Evolutionary conservation across 2,329 filamentous ascomycete genomes (phyloP), one percentile per base, ranked within the genome.

Genomic region (Talaromyces islandicus): DNA sequence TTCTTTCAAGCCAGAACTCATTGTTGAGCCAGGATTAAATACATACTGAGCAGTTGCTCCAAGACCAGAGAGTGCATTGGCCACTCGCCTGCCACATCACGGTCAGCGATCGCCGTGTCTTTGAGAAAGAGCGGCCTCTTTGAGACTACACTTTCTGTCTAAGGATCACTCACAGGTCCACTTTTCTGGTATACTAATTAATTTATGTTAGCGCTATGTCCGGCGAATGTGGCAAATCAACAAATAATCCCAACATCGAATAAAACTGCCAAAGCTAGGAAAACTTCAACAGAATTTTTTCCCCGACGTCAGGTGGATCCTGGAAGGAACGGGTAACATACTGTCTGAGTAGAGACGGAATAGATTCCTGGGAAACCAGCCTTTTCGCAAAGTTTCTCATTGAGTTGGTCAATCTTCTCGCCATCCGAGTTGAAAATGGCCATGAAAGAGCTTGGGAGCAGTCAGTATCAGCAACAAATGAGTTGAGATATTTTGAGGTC

Each of bases 61-160:
- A 56, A 96, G 86, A 1, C 86, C 90, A 32, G 84, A 82, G 35
- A 96, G 79, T n/a, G 89, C 90, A 70, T 94, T 92, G 67, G 87
- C 83, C 43, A 46, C 43, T 24, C 43, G 43, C 21, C 43, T 46
- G 43, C 19, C 19, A 24, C 11, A 5, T 21, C 11, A 11, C 11
- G n/a, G 41, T 46, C 11, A 46, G 19, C 24, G n/a, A 10, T 46
- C 43, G 7, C 4, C 9, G 1, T 24, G 10, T 46, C 41, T 46
- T 46, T 24, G 35, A n/a, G 5, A 5, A n/a, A 6, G 3, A 38
- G 12, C 2, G 17, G 14, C 6, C 14, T 38, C 35, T 38, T 38
- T n/a, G 35, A 38, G 35, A 38, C 17, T 38, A 3, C 14, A 46
- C 14, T 10, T 21, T 46, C 5, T 24, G 7, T 46, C 24, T 46